Conservation (phyloP, 2,329 filamentous ascomycete genomes). For the Calonectria hawksworthii region DNA sequence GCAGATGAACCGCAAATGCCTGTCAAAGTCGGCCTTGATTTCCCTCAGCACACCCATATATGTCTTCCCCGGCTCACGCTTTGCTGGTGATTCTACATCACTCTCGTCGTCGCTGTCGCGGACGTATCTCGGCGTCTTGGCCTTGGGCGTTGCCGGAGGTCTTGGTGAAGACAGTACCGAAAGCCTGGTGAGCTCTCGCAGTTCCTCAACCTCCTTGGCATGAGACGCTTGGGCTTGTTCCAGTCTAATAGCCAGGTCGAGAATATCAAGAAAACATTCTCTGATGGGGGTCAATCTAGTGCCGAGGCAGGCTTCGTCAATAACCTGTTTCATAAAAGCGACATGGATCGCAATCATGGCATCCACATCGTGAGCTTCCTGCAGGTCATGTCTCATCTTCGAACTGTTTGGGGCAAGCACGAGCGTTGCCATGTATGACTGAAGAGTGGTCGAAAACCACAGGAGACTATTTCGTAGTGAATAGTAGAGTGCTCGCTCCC, state of each 20-base stretch:
- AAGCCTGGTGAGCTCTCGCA: slow-evolving; percentile 52
- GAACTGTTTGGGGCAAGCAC: slow-evolving; percentile 74
- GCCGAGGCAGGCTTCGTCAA: slow-evolving; percentile 79
- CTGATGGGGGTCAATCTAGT: slow-evolving; percentile 78
- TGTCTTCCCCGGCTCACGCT: slow-evolving; percentile 48
- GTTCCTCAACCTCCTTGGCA: slow-evolving; percentile 49
- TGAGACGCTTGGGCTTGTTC: slow-evolving; percentile 68
- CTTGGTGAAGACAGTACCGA: slow-evolving; percentile 35
- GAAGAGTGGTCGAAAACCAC: slow-evolving; percentile 83
- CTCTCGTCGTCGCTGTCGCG: slow-evolving; percentile 48
- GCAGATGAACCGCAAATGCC: slow-evolving; percentile 77
- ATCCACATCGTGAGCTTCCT: slow-evolving; percentile 79
- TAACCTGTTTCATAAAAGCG: slow-evolving; percentile 72
- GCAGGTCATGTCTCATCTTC: slow-evolving; percentile 70
- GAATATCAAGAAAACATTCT: slow-evolving; percentile 78
- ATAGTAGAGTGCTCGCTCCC: slow-evolving; percentile 67
- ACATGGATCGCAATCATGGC: slow-evolving; percentile 82
- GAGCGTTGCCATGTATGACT: slow-evolving; percentile 81
- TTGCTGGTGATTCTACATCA: slow-evolving; percentile 47
- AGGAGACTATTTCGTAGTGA: slow-evolving; percentile 77
- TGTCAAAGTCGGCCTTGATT: slow-evolving; percentile 74
- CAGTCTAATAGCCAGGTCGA: slow-evolving; percentile 81
- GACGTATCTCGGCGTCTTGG: slow-evolving; percentile 44
- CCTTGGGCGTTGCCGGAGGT: slow-evolving; percentile 34
- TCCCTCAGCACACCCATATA: slow-evolving; percentile 68